Percentiles rank a stretch among this genome's conserved stretches.
Conservation (phyloP, 2,329 filamentous ascomycete genomes). For the Aspergillus glaucus region DNA sequence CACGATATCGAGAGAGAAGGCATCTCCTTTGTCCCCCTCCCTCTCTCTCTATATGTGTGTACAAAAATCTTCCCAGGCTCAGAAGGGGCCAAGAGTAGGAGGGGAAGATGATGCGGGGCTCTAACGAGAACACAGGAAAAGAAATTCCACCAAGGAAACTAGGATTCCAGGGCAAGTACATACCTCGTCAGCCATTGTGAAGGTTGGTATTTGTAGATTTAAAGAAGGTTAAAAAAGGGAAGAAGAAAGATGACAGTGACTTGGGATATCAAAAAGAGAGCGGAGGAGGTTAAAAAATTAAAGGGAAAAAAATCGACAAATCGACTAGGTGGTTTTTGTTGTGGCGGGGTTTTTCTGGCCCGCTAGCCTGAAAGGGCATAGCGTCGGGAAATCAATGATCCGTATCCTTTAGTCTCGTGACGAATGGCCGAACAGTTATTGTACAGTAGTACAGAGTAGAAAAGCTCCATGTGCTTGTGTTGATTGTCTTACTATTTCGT, state of each 20-base stretch:
- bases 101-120: slow-evolving; percentile 26
- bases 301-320: slow-evolving; percentile 21
- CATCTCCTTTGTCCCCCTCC: not conserved
- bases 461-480: not conserved
- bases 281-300: slow-evolving; percentile 10
- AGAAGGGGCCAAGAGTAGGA: slow-evolving; percentile 9
- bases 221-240: slow-evolving; percentile 10
- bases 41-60: slow-evolving; percentile 8
- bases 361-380: slow-evolving; percentile 21
- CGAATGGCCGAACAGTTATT: too few relatives aligned
- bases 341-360: slow-evolving; percentile 25
- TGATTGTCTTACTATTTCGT: slow-evolving; percentile 3
- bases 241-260: slow-evolving; percentile 11
- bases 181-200: slow-evolving; percentile 65
- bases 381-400: slow-evolving; percentile 8
- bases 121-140: slow-evolving; percentile 14
- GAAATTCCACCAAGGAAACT: slow-evolving; percentile 11
- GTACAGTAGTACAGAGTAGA: too few relatives aligned
- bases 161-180: slow-evolving; percentile 23
- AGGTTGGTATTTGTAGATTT: slow-evolving; percentile 20
- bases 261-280: slow-evolving; percentile 15
- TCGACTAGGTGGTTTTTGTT: slow-evolving; percentile 25
- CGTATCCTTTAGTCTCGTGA: not conserved
- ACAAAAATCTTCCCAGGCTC: not conserved
- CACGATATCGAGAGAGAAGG: not conserved